phyloP scores from a whole-genome alignment of 371 early-diverging fungal species.

The Smittium culicis region DNA sequence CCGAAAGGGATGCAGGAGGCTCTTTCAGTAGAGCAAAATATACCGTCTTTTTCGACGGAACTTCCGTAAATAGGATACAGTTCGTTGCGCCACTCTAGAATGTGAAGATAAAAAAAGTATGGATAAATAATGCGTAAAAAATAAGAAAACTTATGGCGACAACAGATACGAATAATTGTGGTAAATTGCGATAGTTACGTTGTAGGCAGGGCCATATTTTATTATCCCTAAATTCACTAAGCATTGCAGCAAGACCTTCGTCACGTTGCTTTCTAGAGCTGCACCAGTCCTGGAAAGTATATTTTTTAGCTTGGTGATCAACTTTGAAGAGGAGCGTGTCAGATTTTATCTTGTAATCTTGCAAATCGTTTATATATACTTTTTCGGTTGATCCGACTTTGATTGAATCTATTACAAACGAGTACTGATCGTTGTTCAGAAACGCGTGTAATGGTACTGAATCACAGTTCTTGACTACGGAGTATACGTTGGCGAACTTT shows the following conservation, averaged over 20 bases:
- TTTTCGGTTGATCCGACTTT: background rate
- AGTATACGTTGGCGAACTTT: background rate
- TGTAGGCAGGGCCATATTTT: background rate
- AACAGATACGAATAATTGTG: too few species aligned
- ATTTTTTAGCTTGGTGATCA: background rate
- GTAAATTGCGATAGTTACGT: background rate
- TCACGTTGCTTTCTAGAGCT: background rate
- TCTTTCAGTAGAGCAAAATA: slow-evolving; percentile 63
- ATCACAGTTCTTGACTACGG: background rate
- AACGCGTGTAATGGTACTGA: background rate
- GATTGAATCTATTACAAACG: background rate
- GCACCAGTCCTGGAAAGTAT: background rate
- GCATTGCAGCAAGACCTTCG: background rate
- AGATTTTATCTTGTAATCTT: background rate
- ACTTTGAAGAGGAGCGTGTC: background rate
- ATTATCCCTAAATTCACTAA: background rate
- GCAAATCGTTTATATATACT: background rate
- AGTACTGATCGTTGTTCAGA: background rate
- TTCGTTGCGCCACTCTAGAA: slow-evolving; percentile 57
- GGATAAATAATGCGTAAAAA: background rate
- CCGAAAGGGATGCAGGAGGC: slow-evolving; percentile 66
- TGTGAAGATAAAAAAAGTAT: background rate
- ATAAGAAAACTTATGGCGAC: background rate
- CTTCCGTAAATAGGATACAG: slow-evolving; percentile 62
- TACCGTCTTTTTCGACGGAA: slow-evolving; percentile 17